phyloP scores from a whole-genome alignment of 192 early-diverging fungal genomes.

The Coemansia sp. region DNA sequence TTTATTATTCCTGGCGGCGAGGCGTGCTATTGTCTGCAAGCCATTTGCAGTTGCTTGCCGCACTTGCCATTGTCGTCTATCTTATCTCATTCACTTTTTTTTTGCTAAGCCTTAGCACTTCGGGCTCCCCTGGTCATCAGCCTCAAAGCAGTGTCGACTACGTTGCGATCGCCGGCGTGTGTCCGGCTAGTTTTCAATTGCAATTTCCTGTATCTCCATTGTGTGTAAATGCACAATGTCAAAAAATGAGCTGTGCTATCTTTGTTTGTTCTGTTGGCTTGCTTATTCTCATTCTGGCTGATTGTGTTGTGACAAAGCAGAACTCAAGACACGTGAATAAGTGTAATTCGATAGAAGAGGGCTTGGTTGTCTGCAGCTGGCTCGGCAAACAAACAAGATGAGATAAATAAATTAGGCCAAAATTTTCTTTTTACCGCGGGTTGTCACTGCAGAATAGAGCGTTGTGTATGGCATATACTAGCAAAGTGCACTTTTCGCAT shows the following conservation, averaged over 20 bases:
- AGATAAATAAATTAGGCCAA: neutral
- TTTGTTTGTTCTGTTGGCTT: neutral
- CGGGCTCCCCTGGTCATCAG: neutral
- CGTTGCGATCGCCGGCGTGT: slow-evolving; percentile 6
- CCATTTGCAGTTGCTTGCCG: neutral
- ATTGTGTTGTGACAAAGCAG: slow-evolving; percentile 9
- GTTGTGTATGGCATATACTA: neutral
- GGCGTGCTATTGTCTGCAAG: slow-evolving; percentile 2
- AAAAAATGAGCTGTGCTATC: slow-evolving; percentile 9
- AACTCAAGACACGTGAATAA: slow-evolving; percentile 5
- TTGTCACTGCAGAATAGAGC: neutral
- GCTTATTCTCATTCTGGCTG: neutral
- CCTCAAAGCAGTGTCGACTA: neutral
- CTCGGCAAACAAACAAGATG: neutral
- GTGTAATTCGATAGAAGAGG: neutral
- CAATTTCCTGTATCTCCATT: slow-evolving; percentile 7
- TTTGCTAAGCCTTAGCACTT: slow-evolving; percentile 9
- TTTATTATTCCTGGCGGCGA: neutral
- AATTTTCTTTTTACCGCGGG: neutral
- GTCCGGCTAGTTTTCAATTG: slow-evolving; percentile 10
- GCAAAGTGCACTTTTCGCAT: neutral
- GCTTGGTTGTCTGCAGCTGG: slow-evolving; percentile 7
- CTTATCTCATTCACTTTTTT: neutral
- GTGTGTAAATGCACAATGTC: slow-evolving; percentile 22
- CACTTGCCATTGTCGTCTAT: neutral